Evolutionary conservation across 345 rosid genomes (phyloP).

Genomic region (Boechera stricta): DNA sequence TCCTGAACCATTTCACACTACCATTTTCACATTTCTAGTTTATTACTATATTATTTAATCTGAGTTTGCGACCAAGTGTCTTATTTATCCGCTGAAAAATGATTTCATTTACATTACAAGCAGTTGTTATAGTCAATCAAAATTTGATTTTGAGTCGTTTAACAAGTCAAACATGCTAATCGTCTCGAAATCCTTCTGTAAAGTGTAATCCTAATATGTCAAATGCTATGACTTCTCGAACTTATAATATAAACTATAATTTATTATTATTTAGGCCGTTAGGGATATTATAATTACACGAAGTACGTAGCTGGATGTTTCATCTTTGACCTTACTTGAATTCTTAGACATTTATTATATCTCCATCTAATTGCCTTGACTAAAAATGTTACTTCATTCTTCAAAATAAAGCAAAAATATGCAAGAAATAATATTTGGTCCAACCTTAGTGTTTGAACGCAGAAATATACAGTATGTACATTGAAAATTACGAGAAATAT

Average conservation of each 20-base stretch:
- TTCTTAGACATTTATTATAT: not conserved
- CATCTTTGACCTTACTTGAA: not conserved
- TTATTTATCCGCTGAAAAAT: not conserved
- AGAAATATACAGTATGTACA: no score
- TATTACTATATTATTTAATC: not conserved
- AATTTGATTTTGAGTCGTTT: not conserved
- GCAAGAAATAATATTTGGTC: not conserved
- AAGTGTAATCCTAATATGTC: slow-evolving; percentile 7
- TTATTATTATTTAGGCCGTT: not conserved
- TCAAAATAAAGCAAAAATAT: not conserved
- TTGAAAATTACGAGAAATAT: no score
- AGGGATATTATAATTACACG: not conserved
- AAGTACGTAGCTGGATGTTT: not conserved
- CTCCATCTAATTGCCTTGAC: not conserved
- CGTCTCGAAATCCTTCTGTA: not conserved
- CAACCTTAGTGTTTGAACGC: no score
- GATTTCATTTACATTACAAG: not conserved
- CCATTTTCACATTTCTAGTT: no score
- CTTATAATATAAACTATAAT: not conserved
- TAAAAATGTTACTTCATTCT: not conserved
- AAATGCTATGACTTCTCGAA: slow-evolving; percentile 15
- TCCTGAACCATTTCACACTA: no score
- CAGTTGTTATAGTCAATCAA: not conserved
- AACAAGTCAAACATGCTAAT: not conserved
- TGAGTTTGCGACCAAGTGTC: not conserved